Base-by-base conservation (phyloP, 73 alveolate genomes). In the Paramecium tetraurelia region DNA sequence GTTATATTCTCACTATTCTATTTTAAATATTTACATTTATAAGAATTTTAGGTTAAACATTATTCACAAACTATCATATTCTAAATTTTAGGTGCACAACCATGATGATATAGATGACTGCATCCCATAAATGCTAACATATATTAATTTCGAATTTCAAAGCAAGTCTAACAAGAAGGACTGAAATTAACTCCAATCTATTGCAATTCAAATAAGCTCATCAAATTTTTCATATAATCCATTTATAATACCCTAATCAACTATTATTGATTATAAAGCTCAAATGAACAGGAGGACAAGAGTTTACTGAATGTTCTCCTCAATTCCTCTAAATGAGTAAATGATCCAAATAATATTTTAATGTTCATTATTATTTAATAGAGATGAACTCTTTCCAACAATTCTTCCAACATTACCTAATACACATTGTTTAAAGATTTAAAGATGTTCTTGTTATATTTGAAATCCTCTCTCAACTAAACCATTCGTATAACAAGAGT, bases 321-420 rank as follows among this genome's bases (percentile, higher is more conserved):
- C 29, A 80, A 48, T 9, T 80, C 90, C 14, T 80, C 90, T 44
- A 80, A 22, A 31, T 24, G 46, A 10, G 70, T 43, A 48, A 80
- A 80, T 8, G 90, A 80, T 31, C 36, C 90, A 80, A 80, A 80
- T 46, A 80, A 41, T 48, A 80, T 10, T 80, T 80, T 80, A 10
- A 46, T 43, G 43, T 80, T 80, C 16, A 21, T 43, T 10, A 80
- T 80, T 44, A 80, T 80, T 43, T 27, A 40, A 16, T 48, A 22
- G 0, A 80, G n/a, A 31, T 40, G 76, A 41, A 80, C 72, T n/a
- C 90, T 80, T 20, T 80, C 90, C 9, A 80, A 46, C 5, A 80
- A 40, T 46, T 80, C 90, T 48, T 80, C 71, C 33, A 80, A 14
- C 90, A 80, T 46, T 18, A 80, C 18, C 22, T 80, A 80, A 80